Percentiles rank a stretch among this genome's conserved stretches.
phyloP scores from a whole-genome alignment of 345 rosid genomes.

The Populus deltoides region DNA sequence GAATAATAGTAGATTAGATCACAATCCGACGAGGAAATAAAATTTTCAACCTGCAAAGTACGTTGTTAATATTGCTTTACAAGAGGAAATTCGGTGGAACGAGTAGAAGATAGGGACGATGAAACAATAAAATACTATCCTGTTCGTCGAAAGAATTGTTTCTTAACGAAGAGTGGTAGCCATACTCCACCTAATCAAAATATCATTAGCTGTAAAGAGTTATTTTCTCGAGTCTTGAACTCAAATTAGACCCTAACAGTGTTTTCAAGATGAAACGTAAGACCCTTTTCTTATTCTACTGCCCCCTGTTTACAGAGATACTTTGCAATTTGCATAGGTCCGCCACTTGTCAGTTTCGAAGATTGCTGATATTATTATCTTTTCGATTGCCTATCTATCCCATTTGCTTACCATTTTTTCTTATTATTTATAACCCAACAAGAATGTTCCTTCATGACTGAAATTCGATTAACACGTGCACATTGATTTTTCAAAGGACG shows the following conservation, averaged over 20 bases:
- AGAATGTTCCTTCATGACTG: neutral
- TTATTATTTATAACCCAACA: no score
- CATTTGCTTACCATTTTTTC: no score
- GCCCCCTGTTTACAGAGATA: no score
- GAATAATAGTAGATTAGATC: no score
- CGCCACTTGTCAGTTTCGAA: neutral
- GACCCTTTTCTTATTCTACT: neutral
- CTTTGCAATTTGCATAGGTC: neutral
- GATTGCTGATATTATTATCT: no score
- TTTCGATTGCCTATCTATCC: no score
- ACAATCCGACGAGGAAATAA: no score
- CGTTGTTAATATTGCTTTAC: no score
- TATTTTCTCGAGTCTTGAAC: neutral
- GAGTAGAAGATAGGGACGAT: no score
- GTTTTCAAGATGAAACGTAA: neutral
- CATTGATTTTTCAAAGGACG: constrained; percentile 6
- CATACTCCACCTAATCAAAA: neutral
- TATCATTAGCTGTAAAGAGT: neutral
- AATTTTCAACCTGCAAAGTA: no score
- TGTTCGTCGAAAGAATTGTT: neutral
- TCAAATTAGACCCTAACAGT: constrained; percentile 11
- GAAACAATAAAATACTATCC: no score
- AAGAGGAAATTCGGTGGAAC: no score
- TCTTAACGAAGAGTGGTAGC: neutral
- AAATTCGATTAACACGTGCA: neutral